phyloP scores from a whole-genome alignment of 2,329 filamentous ascomycete genomes.

The Conoideocrella luteorostrata region DNA sequence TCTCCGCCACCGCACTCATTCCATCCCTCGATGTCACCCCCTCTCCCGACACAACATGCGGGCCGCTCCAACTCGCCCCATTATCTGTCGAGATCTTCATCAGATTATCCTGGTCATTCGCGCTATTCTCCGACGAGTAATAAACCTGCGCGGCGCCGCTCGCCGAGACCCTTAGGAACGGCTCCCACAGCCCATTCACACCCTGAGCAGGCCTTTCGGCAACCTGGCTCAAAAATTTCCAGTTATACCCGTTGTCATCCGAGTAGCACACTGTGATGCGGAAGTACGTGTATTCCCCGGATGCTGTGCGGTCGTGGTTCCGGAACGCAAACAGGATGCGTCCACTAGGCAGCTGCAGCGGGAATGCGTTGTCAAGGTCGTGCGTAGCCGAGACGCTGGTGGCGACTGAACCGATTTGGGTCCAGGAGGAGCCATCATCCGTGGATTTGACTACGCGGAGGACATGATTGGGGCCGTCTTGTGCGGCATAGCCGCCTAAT shows the following conservation, averaged over 20 bases:
- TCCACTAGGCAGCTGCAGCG: constrained; percentile 27
- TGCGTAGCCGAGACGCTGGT: constrained; percentile 6
- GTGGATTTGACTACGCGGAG: constrained; percentile 19
- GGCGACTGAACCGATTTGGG: constrained; percentile 17
- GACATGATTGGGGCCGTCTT: constrained; percentile 16
- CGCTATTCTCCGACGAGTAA: constrained; percentile 35
- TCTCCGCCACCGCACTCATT: constrained; percentile 36
- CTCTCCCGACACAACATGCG: no score
- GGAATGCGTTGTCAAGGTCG: constrained; percentile 28
- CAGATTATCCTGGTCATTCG: constrained; percentile 34
- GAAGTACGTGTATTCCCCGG: constrained; percentile 24
- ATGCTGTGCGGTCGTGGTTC: constrained; percentile 24
- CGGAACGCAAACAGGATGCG: constrained; percentile 30
- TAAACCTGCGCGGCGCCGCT: constrained; percentile 36
- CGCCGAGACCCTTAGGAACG: constrained; percentile 32
- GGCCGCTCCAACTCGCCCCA: constrained; percentile 30
- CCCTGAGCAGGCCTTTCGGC: constrained; percentile 15
- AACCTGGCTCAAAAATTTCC: constrained; percentile 26
- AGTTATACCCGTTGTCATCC: constrained; percentile 32
- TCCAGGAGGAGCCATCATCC: constrained; percentile 23
- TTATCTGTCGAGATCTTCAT: constrained; percentile 32
- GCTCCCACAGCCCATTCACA: constrained; percentile 37
- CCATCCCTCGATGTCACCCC: constrained; percentile 32
- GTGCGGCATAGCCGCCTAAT: constrained; percentile 22
- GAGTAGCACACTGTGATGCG: constrained; percentile 37